Percentiles rank a stretch among this genome's conserved stretches.
phyloP scores from a whole-genome alignment of 106 monocot genomes.

The Dioscorea alata region DNA sequence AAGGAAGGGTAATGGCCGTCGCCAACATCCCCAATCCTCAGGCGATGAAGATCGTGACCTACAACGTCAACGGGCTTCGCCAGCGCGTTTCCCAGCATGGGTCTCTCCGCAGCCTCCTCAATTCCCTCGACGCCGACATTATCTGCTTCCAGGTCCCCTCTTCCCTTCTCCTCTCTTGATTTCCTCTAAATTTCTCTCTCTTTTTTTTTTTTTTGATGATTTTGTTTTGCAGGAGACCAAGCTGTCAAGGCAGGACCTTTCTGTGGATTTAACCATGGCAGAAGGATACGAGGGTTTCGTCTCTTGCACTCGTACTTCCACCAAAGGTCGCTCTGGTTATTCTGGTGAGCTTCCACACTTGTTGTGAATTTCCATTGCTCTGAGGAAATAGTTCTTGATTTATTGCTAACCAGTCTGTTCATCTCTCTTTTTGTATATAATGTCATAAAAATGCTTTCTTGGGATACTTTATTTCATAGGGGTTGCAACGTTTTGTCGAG shows the following conservation, averaged over 20 bases:
- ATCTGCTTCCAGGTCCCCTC: conserved; percentile 83
- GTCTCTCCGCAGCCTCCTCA: conserved; percentile 86
- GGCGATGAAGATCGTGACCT: conserved; percentile 91
- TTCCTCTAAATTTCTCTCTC: neutral
- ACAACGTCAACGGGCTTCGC: conserved; percentile 93
- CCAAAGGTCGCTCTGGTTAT: conserved; percentile 59
- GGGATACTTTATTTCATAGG: conserved; percentile 53
- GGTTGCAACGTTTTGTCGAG: conserved; percentile 91
- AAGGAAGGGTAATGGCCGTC: too few species aligned
- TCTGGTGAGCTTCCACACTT: conserved; percentile 41
- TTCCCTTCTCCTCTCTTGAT: neutral
- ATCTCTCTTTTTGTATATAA: too few species aligned
- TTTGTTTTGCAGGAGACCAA: conserved; percentile 66
- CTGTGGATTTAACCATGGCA: conserved; percentile 75
- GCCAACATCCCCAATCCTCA: too few species aligned
- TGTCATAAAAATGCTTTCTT: conserved; percentile 34
- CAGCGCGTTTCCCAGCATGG: conserved; percentile 89
- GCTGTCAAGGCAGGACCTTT: conserved; percentile 71
- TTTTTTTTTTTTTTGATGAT: neutral
- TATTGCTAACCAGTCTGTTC: too few species aligned
- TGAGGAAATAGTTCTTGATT: too few species aligned
- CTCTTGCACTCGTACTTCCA: conserved; percentile 61
- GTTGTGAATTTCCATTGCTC: neutral
- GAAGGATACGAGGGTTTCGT: conserved; percentile 88
- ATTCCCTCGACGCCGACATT: conserved; percentile 93